A percentile compares a stretch with the other conserved stretches of the same genome.
Evolutionary conservation across 2,329 filamentous ascomycete species (phyloP).

Genomic region (Amylocarpus encephaloides): DNA sequence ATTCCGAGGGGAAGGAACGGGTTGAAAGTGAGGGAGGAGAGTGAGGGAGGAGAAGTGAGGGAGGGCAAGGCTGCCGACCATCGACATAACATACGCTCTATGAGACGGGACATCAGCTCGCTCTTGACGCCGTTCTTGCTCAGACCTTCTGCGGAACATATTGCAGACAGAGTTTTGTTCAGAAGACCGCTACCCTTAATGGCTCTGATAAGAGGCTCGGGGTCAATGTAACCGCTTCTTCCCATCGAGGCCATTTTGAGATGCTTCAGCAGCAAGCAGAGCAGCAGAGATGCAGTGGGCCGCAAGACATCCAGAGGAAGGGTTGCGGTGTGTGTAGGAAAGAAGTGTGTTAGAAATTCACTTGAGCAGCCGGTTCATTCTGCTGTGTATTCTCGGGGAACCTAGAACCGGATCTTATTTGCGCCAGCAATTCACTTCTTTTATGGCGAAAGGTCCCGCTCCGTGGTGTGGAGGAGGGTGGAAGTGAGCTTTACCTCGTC

Average conservation of each 20-base stretch:
- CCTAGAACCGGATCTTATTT: no score
- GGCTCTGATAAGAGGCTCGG: slow-evolving; percentile 24
- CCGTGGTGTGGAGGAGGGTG: no score
- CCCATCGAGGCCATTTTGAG: slow-evolving; percentile 31
- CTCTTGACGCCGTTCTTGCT: slow-evolving; percentile 80
- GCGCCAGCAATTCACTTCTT: no score
- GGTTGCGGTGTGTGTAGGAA: background rate
- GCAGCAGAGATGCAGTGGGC: background rate
- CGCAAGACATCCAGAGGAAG: background rate
- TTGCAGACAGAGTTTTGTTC: slow-evolving; percentile 26
- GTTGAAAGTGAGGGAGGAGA: background rate
- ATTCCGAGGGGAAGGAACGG: background rate
- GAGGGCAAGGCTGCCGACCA: background rate
- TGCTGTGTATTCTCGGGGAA: no score
- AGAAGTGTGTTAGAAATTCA: background rate
- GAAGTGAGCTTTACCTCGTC: no score
- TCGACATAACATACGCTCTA: slow-evolving; percentile 56
- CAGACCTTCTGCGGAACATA: slow-evolving; percentile 69
- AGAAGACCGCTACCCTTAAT: slow-evolving; percentile 25
- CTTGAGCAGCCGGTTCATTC: no score
- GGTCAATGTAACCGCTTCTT: slow-evolving; percentile 23
- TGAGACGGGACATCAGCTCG: slow-evolving; percentile 71
- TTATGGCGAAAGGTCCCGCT: no score
- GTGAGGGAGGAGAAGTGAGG: no score
- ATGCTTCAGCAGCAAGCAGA: background rate